A percentile compares a stretch with the other conserved stretches of the same genome.
phyloP scores from a whole-genome alignment of 139 green algal species.

The Tetradesmus lagerheimii region DNA sequence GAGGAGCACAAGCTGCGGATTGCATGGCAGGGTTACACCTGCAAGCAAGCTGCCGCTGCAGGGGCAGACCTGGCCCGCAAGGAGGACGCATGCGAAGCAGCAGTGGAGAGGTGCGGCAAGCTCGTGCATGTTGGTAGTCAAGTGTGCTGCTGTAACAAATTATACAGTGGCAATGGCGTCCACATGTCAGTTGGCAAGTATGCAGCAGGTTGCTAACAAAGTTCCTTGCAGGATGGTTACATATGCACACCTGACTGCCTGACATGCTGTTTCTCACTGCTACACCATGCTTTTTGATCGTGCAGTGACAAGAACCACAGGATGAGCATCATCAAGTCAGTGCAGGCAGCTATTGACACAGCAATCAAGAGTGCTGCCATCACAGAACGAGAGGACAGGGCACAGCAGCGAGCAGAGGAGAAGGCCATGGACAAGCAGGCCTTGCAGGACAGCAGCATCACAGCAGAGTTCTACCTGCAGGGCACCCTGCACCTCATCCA shows the following conservation, averaged over 20 bases:
- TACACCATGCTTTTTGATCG: background rate
- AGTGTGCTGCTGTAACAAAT: background rate
- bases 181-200: too few species aligned
- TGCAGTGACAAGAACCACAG: background rate
- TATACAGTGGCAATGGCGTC: too few species aligned
- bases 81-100: background rate
- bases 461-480: background rate
- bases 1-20: background rate
- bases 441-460: slow-evolving; percentile 4
- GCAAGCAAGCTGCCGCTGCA: background rate
- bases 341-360: background rate
- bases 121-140: background rate
- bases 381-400: background rate
- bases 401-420: background rate
- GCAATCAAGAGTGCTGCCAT: background rate
- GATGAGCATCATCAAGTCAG: background rate
- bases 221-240: background rate
- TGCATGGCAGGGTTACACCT: background rate
- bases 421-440: background rate
- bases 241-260: background rate
- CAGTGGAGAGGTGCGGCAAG: background rate
- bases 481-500: background rate
- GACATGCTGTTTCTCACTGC: background rate
- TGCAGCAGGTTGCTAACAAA: too few species aligned
- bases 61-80: background rate